These are phyloP conservation scores for Eucalyptus lansdowneana DNA, from an alignment of 345 rosid genomes.

Conservation along the genomic window DNA sequence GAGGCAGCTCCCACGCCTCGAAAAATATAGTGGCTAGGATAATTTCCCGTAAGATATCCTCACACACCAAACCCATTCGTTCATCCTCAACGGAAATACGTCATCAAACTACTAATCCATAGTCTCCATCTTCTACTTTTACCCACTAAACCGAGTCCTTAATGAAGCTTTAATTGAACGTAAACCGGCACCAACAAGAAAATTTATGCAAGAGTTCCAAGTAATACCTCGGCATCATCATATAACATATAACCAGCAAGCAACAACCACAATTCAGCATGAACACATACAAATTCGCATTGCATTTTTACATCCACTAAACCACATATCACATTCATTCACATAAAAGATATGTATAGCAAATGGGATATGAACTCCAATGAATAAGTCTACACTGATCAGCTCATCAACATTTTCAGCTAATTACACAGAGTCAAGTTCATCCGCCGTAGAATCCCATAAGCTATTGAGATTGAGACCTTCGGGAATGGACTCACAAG, in stretches of 20 bases:
- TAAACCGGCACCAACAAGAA: too few species aligned
- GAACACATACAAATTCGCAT: not conserved
- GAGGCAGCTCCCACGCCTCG: too few species aligned
- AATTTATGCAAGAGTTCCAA: not conserved
- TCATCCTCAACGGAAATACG: too few species aligned
- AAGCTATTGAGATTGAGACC: accelerated
- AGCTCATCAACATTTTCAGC: too few species aligned
- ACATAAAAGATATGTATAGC: too few species aligned
- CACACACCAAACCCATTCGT: too few species aligned
- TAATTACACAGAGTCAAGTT: too few species aligned
- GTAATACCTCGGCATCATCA: not conserved
- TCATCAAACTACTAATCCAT: too few species aligned
- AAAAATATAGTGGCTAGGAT: too few species aligned
- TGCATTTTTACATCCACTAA: not conserved
- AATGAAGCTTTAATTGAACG: too few species aligned
- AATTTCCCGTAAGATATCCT: too few species aligned
- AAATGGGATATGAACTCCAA: not conserved
- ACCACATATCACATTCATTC: not conserved
- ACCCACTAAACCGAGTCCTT: too few species aligned
- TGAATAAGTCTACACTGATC: not conserved
- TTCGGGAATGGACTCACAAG: accelerated
- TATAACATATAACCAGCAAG: not conserved
- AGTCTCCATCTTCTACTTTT: accelerated
- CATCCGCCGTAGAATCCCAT: accelerated
- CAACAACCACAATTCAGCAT: not conserved